These are phyloP conservation scores for Pseudonitzschia pungens DNA, from an alignment of 108 stramenopile genomes.

Conservation along the genomic window DNA sequence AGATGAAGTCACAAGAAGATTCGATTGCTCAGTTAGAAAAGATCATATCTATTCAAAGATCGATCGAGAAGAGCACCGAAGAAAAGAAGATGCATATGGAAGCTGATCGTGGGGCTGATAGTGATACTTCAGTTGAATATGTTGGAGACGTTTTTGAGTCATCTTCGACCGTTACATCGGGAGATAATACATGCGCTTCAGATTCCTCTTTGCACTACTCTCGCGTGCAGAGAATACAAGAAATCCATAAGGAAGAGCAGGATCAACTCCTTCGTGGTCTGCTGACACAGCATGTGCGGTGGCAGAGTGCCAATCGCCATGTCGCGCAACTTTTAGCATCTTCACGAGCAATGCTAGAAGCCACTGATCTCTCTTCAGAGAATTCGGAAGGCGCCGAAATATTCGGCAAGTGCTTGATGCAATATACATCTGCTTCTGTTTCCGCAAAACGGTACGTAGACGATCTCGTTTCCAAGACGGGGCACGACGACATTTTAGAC, in stretches of 20 bases:
- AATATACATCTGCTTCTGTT: neutral
- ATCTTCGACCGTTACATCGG: neutral
- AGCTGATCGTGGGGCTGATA: slow-evolving; percentile 2
- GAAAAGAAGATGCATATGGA: neutral
- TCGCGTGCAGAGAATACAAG: neutral
- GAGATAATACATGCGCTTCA: neutral
- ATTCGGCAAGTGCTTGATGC: neutral
- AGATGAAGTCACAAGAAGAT: neutral
- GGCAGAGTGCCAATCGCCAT: slow-evolving; percentile 2
- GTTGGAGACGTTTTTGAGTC: slow-evolving; percentile 1
- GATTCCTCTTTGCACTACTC: slow-evolving; percentile 1
- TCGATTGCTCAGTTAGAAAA: slow-evolving; percentile 11
- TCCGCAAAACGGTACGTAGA: slow-evolving; percentile 7
- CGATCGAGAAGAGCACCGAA: neutral
- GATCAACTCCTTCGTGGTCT: neutral
- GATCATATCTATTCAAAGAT: neutral
- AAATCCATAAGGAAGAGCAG: neutral
- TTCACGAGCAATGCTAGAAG: slow-evolving; percentile 4
- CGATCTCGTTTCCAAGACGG: neutral
- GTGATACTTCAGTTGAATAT: neutral
- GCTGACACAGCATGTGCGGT: neutral
- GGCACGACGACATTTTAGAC: neutral
- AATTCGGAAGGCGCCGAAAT: neutral
- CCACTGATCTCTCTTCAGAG: neutral
- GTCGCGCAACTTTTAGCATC: slow-evolving; percentile 5